A percentile compares a stretch with the other conserved stretches of the same genome.
Conservation (phyloP, 2,329 filamentous ascomycete genomes). For the Neobulgaria alba region DNA sequence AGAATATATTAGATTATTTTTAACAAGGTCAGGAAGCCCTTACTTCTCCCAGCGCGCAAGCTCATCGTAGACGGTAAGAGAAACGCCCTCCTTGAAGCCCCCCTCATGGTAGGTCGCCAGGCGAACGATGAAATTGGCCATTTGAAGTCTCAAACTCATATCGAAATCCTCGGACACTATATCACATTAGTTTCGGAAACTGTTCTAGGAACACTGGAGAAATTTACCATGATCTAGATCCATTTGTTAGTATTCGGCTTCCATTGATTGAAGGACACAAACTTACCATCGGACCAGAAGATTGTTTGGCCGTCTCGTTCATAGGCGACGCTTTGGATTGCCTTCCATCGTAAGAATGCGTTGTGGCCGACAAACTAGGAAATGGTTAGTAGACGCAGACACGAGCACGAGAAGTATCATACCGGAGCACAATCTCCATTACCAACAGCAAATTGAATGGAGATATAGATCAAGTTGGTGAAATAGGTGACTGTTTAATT, state of each 20-base stretch:
- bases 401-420: neutral
- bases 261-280: slow-evolving; percentile 55
- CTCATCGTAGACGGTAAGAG: slow-evolving; percentile 76
- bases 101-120: slow-evolving; percentile 64
- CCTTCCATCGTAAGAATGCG: slow-evolving; percentile 65
- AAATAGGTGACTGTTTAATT: slow-evolving; percentile 61
- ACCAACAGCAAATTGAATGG: slow-evolving; percentile 67
- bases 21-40: neutral
- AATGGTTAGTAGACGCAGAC: neutral
- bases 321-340: slow-evolving; percentile 67
- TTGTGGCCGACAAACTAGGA: slow-evolving; percentile 66
- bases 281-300: slow-evolving; percentile 63
- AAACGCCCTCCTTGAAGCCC: slow-evolving; percentile 76
- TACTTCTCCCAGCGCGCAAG: slow-evolving; percentile 73
- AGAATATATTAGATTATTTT: neutral
- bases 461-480: slow-evolving; percentile 66
- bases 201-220: no score
- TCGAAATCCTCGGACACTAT: slow-evolving; percentile 63
- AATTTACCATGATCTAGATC: neutral
- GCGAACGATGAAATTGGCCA: slow-evolving; percentile 62
- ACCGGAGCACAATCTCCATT: slow-evolving; percentile 64
- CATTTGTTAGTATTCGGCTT: no score
- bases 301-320: slow-evolving; percentile 61
- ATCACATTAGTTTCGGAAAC: neutral
- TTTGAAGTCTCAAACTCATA: slow-evolving; percentile 70